Percentiles rank a stretch among this genome's conserved stretches.
These are phyloP conservation scores for Nadsonia starkeyi-henricii DNA, from an alignment of 1,139 yeast genomes.

Conservation along the genomic window DNA sequence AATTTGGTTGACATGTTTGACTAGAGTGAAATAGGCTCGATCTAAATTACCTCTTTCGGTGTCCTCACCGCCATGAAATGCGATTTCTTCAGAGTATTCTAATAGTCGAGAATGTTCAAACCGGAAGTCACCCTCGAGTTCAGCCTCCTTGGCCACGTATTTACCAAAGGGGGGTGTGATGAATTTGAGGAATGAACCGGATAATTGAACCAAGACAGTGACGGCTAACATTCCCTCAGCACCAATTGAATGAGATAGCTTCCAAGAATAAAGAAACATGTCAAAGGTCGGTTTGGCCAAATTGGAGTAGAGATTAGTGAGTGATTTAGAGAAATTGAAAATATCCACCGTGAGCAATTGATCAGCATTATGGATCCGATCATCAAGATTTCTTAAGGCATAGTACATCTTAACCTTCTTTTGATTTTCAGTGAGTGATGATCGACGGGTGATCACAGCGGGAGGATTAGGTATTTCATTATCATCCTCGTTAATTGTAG, in stretches of 20 bases:
- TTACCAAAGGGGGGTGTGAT: constrained; percentile 87
- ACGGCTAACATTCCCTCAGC: constrained; percentile 73
- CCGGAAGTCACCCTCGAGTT: constrained; percentile 75
- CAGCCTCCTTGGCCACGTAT: constrained; percentile 64
- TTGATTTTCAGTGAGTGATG: too few relatives aligned
- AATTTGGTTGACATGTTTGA: constrained; percentile 64
- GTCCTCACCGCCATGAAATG: constrained; percentile 67
- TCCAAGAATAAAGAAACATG: constrained; percentile 68
- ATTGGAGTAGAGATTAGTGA: constrained; percentile 75
- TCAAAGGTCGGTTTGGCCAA: constrained; percentile 75
- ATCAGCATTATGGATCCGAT: constrained; percentile 59
- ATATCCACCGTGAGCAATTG: constrained; percentile 74
- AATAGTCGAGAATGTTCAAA: constrained; percentile 72
- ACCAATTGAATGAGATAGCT: constrained; percentile 60
- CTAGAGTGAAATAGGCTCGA: constrained; percentile 67
- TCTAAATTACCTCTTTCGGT: constrained; percentile 72
- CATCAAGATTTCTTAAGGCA: constrained; percentile 43
- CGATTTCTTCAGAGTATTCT: constrained; percentile 73
- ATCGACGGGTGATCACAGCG: too few relatives aligned
- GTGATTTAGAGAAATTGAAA: constrained; percentile 55
- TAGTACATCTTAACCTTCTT: constrained; percentile 27
- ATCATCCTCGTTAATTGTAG: too few relatives aligned
- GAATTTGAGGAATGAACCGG: constrained; percentile 57
- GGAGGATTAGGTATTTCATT: too few relatives aligned
- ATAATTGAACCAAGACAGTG: constrained; percentile 69